phyloP scores from a whole-genome alignment of 176 grass and related monocot genomes.

The Carex myosuroides region DNA sequence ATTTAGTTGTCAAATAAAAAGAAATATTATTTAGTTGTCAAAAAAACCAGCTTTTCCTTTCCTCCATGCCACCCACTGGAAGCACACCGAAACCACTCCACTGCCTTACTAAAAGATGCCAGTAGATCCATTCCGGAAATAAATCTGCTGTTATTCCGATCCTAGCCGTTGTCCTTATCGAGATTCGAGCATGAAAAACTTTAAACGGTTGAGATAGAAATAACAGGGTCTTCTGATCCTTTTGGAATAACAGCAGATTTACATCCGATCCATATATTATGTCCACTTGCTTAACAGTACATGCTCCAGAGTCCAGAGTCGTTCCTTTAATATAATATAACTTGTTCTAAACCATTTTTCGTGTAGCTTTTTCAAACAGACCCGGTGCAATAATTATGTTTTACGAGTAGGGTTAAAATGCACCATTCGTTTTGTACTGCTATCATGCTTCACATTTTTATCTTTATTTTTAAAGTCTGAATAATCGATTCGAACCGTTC shows the following conservation, averaged over 20 bases:
- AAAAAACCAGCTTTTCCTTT: constrained; percentile 13
- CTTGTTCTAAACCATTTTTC: constrained; percentile 18
- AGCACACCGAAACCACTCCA: constrained; percentile 11
- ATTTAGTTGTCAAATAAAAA: not conserved
- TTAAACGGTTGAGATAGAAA: no score
- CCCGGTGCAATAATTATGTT: not conserved
- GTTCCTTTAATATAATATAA: not conserved
- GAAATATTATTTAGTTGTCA: not conserved
- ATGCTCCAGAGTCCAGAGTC: constrained; percentile 24
- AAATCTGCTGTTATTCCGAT: no score
- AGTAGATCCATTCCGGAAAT: not conserved
- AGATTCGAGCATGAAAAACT: no score
- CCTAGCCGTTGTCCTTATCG: no score
- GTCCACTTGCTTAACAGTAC: constrained; percentile 28
- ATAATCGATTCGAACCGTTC: no score
- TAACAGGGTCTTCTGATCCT: no score
- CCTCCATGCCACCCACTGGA: constrained; percentile 30
- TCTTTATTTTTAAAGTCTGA: no score
- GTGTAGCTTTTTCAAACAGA: not conserved
- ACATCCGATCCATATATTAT: constrained; percentile 21
- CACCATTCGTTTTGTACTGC: no score
- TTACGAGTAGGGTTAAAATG: not conserved
- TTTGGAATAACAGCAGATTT: no score
- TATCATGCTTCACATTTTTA: no score
- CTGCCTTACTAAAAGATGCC: not conserved